phyloP scores from a whole-genome alignment of 1,139 yeast species.

The Kodamaea sp. region DNA sequence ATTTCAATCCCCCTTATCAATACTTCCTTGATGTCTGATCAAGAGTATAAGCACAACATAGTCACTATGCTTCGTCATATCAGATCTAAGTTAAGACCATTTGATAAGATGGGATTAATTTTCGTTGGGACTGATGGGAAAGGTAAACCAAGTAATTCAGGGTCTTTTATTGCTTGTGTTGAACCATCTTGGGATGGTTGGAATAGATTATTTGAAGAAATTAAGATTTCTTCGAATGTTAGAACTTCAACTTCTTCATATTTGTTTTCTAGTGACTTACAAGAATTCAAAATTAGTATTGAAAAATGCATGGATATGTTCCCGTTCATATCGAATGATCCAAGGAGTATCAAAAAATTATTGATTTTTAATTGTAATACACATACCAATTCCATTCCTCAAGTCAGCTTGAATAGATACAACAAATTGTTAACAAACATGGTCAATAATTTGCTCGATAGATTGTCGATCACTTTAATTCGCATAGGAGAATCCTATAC shows the following conservation, averaged over 20 bases:
- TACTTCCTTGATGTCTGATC: conserved; percentile 24
- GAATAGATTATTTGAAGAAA: conserved; percentile 42
- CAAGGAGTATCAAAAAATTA: conserved; percentile 25
- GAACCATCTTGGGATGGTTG: conserved; percentile 56
- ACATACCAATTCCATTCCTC: conserved; percentile 11
- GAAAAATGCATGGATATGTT: conserved; percentile 31
- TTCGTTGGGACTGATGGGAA: conserved; percentile 48
- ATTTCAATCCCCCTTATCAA: conserved; percentile 45
- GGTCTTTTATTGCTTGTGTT: conserved; percentile 55
- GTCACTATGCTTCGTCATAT: conserved; percentile 25
- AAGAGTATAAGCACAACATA: conserved; percentile 30
- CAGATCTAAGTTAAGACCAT: conserved; percentile 28
- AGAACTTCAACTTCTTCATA: conserved; percentile 1
- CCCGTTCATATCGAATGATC: conserved; percentile 24
- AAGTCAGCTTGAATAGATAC: conserved; percentile 6
- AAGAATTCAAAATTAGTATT: conserved; percentile 26
- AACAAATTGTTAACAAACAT: conserved; percentile 7
- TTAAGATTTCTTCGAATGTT: conserved; percentile 32
- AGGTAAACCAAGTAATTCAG: conserved; percentile 31
- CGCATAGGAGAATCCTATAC: conserved; percentile 23
- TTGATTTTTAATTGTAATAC: conserved; percentile 23
- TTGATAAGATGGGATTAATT: conserved; percentile 55
- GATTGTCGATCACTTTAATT: conserved; percentile 24
- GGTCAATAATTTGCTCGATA: conserved; percentile 12
- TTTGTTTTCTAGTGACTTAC: conserved; percentile 13